Base-by-base conservation (phyloP, 2,329 filamentous ascomycete species). In the Neonectria magnoliae region DNA sequence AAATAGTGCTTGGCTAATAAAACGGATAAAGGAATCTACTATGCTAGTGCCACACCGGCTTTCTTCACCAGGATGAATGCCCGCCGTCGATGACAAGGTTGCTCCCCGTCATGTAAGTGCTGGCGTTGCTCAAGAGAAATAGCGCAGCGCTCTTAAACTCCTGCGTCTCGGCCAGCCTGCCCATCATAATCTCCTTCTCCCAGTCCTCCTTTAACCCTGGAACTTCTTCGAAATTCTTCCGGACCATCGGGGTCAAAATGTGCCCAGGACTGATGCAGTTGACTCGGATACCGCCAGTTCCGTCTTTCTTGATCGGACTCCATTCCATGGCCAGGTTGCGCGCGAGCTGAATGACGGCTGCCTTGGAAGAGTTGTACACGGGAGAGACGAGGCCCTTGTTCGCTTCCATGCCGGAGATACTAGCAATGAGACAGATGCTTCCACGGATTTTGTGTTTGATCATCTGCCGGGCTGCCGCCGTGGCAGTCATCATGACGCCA, bases 181-280 rank as follows among this genome's bases (percentile, higher is more conserved):
- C 88, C 69, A 93, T 82, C 91, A 93, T 93, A 75, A 93, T 93
- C 79, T 92, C 88, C 60, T 83, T 86, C 57, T 90, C 87, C 91
- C 91, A 94, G 59, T 87, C 84, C 55, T 80, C 76, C 58, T 76
- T 77, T 41, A 84, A 78, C 38, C 90, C 88, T 0, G 91, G 91
- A 20, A 87, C 90, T 69, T 91, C 84, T 66, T 88, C 83, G 70
- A 94, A 92, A 51, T 93, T 83, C 71, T 87, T 85, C 73, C 89
- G 84, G 0, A 93, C 91, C 92, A 94, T 94, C 1, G 88, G 87
- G 2, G 89, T 91, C 6, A 89, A 79, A 64, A 91, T 90, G 68
- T 91, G 89, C 0, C 90, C 90, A 0, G 90, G 90, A 48, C 87
- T 90, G 60, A 92, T 85, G 29, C 88, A 91, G 77, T 92, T 92